A percentile compares a stretch with the other conserved stretches of the same genome.
phyloP scores from a whole-genome alignment of 345 rosid genomes.

The Lagerstroemia speciosa region DNA sequence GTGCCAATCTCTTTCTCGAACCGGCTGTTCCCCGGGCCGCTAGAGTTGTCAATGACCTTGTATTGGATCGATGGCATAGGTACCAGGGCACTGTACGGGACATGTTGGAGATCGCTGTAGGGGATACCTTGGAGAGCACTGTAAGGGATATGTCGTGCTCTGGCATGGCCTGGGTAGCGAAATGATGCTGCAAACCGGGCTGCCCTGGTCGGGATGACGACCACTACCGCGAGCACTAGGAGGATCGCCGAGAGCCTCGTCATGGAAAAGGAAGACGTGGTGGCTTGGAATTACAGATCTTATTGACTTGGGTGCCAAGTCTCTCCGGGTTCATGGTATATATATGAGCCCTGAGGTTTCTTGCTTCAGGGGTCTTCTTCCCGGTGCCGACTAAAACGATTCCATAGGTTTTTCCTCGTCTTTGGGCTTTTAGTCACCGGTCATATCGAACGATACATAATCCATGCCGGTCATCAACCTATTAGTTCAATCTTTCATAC shows the following conservation, averaged over 20 bases:
- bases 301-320: background rate
- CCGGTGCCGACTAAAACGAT: background rate
- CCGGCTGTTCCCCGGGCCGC: background rate
- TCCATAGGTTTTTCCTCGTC: background rate
- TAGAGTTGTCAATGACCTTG: conserved; percentile 3
- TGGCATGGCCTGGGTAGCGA: background rate
- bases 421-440: background rate
- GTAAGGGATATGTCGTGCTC: background rate
- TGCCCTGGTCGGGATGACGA: background rate
- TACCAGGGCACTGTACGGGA: no score
- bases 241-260: background rate
- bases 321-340: background rate
- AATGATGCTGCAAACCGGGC: background rate
- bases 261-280: background rate
- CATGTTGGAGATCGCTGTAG: no score
- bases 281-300: background rate
- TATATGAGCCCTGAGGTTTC: background rate
- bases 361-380: background rate
- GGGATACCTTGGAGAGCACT: background rate
- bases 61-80: background rate
- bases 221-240: background rate
- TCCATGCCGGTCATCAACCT: background rate
- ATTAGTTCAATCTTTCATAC: background rate
- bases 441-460: background rate
- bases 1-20: conserved; percentile 4